Base-by-base conservation (phyloP, 352 stramenopile species). In the Globisporangium cystogenes region DNA sequence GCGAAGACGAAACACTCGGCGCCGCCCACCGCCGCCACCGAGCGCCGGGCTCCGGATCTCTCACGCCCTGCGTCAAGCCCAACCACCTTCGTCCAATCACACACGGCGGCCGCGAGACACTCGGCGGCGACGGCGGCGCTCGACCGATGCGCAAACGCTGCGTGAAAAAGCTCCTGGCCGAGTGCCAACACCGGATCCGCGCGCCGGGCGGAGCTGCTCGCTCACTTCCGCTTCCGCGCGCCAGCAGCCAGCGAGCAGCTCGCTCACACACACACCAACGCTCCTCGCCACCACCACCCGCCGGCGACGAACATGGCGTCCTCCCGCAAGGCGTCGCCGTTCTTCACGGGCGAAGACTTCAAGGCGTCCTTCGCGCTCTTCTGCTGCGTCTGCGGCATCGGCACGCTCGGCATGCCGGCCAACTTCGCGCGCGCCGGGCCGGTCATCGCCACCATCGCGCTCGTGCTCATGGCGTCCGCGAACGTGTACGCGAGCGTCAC, bases 301-400 rank as follows among this genome's bases (percentile, higher is more conserved):
- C 29, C 29, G 12, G 29, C 29, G 29, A 10, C n/a, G 8, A 35
- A 10, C 7, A 35, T 35, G 29, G 11, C 29, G 29, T 12, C 29
- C 11, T 35, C 29, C 29, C 7, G 8, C 29, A 35, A 35, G 29
- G 11, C 29, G 7, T 4, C 29, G 29, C 29, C 29, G 29, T 35
- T 35, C 8, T 35, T 35, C 29, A 35, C 29, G 29, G 29, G 29
- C 8, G 71, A 82, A 37, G 71, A 60, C 51, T 53, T 60, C 58
- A 84, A 82, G 59, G 58, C 53, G 21, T 59, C 59, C 23, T 74
- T 74, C 53, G 66, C 66, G 46, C 62, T 76, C 41, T 65, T 82
- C 41, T 86, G 74, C 58, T 77, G 68, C 29, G 70, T 86, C 36
- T 84, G 48, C 40, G 74, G 74, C 47, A 79, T 86, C 48, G 75